Percentiles rank a stretch among this genome's conserved stretches.
These are phyloP conservation scores for Pseudocercospora pini-densiflorae DNA, from an alignment of 2,329 filamentous ascomycete genomes.

Conservation along the genomic window DNA sequence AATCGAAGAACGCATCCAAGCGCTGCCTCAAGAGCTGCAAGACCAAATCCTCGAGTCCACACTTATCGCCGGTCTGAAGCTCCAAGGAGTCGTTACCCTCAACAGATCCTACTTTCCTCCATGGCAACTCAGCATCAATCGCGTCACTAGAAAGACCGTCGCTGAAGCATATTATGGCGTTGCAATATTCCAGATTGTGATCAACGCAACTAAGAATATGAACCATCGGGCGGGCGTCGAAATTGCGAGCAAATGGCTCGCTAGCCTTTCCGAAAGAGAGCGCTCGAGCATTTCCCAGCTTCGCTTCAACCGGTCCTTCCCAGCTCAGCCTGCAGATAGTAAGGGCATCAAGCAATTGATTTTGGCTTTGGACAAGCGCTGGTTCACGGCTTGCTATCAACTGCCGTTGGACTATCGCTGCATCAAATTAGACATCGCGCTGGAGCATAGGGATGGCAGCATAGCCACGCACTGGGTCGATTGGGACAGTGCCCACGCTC, in stretches of 20 bases:
- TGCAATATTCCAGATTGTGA: not conserved
- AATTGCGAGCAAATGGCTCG: not conserved
- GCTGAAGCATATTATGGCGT: not conserved
- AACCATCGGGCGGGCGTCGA: too few species aligned
- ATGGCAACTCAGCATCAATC: slow-evolving; percentile 15
- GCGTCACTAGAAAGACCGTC: not conserved
- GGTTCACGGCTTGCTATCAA: not conserved
- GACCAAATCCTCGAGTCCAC: not conserved
- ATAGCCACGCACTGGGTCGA: not conserved
- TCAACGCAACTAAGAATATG: too few species aligned
- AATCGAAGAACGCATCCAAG: not conserved
- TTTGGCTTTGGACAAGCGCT: accelerated
- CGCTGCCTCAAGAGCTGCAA: not conserved
- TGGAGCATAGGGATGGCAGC: not conserved
- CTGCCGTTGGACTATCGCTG: not conserved
- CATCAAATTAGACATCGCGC: not conserved
- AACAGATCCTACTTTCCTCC: slow-evolving; percentile 4
- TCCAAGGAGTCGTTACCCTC: not conserved
- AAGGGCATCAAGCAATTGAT: not conserved
- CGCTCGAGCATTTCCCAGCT: not conserved
- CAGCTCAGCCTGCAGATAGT: too few species aligned
- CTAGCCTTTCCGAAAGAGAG: not conserved
- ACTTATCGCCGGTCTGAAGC: not conserved
- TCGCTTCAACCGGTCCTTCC: not conserved
- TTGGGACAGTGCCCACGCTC: not conserved